Base-by-base conservation (phyloP, 441 rosid genomes). In the Metrosideros polymorpha region DNA sequence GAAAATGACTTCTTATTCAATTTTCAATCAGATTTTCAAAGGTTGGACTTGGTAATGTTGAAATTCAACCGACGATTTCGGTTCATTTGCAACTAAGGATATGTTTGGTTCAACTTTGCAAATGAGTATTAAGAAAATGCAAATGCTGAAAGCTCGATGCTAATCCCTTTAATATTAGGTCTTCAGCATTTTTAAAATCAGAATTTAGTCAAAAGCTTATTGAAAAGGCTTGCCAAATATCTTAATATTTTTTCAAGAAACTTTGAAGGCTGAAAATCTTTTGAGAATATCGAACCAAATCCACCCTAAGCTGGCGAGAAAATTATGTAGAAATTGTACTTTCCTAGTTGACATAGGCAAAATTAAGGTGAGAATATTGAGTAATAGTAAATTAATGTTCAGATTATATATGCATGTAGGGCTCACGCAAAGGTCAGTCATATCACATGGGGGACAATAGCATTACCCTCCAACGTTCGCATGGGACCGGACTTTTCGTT, bases 301-400 rank as follows among this genome's bases (percentile, higher is more conserved):
- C n/a, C n/a, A n/a, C n/a, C 52, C 52, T 17, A 22, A 1, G 47
- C 47, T 22, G 17, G 47, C 0, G 14, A 22, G 7, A 22, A 39
- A 35, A 71, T 66, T 66, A 19, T 39, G 5, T 4, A 0, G 13
- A 32, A 66, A 5, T 19, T 35, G 25, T 19, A 19, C 1, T 0
- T 18, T 14, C 3, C 12, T 32, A 30, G 0, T 2, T 1, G 7
- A 5, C 42, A 0, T 5, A 5, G n/a, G 8, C 14, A 9, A 66
- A 32, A 66, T 1, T 66, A 19, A 66, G 47, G 27, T 12, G 15
- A 22, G n/a, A 52, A 63, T 32, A 9, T 22, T 32, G 43, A 32
- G 6, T 63, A 35, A 18, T 19, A 66, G 19, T 19, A 35, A 19
- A 39, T 66, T 19, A 19, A 10, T 35, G 79, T 71, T 3, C 0